Percentiles rank a stretch among this genome's conserved stretches.
Evolutionary conservation across 495 filamentous ascomycete genomes (phyloP).

Genomic region (Aspergillus steynii): DNA sequence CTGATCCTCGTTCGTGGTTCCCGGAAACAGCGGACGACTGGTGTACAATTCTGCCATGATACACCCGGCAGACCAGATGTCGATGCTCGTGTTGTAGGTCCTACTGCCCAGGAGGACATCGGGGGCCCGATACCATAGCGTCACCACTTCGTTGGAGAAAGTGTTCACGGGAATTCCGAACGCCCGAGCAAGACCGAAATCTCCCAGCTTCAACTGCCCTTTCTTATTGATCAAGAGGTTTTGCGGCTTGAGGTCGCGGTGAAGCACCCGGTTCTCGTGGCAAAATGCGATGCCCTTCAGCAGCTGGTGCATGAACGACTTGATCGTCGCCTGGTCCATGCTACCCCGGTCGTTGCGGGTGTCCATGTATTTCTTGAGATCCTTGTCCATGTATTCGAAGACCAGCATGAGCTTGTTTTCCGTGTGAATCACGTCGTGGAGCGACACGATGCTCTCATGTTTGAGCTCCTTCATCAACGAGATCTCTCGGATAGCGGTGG

Average conservation of each 20-base stretch:
- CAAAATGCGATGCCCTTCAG: constrained; percentile 94
- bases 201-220: constrained; percentile 87
- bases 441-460: constrained; percentile 94
- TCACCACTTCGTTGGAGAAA: constrained; percentile 97
- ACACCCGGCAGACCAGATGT: constrained; percentile 96
- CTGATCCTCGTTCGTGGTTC: constrained; percentile 95
- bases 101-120: constrained; percentile 88
- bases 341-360: constrained; percentile 78
- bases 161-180: constrained; percentile 98
- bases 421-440: constrained; percentile 98
- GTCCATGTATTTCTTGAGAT: constrained; percentile 99
- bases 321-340: constrained; percentile 82
- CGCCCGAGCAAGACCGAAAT: constrained; percentile 88
- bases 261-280: constrained; percentile 91
- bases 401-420: constrained; percentile 99
- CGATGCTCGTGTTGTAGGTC: constrained; percentile 96
- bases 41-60: constrained; percentile 99
- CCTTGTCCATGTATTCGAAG: constrained; percentile 97
- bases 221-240: constrained; percentile 94
- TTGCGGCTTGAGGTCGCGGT: constrained; percentile 95
- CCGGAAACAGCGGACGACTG: constrained; percentile 87
- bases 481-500: constrained; percentile 98
- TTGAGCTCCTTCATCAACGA: constrained; percentile 99
- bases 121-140: constrained; percentile 93
- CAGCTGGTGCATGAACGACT: constrained; percentile 96